Conservation (phyloP, 192 early-diverging fungal species). For the Coemansia sp. region DNA sequence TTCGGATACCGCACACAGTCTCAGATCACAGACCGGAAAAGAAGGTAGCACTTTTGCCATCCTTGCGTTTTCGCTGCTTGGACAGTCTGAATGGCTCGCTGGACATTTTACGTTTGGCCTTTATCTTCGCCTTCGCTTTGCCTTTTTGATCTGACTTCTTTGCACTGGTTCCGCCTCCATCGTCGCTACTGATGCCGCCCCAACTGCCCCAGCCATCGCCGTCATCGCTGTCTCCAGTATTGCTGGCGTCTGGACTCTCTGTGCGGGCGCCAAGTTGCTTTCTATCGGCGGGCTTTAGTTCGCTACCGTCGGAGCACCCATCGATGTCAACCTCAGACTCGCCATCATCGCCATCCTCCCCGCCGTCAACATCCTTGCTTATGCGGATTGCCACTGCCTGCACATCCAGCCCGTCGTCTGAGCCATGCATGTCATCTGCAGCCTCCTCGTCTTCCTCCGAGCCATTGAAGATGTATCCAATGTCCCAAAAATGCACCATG, state of each 20-base stretch:
- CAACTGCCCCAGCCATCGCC: slow-evolving; percentile 43
- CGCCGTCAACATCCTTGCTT: slow-evolving; percentile 34
- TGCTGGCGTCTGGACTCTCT: not conserved
- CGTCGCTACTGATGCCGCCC: slow-evolving; percentile 17
- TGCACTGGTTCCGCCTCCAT: not conserved
- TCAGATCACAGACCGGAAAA: slow-evolving; percentile 24
- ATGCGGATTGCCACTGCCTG: slow-evolving; percentile 48
- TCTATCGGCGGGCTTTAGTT: slow-evolving; percentile 16
- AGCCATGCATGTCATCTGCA: not conserved
- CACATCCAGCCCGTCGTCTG: slow-evolving; percentile 23
- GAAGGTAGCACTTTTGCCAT: slow-evolving; percentile 26
- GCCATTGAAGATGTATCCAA: slow-evolving; percentile 61
- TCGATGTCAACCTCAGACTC: slow-evolving; percentile 46
- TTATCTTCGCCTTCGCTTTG: slow-evolving; percentile 13
- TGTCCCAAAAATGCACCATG: slow-evolving; percentile 86
- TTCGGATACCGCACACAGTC: not conserved
- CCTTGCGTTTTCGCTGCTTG: slow-evolving; percentile 16
- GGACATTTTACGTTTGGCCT: slow-evolving; percentile 31
- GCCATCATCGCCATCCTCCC: slow-evolving; percentile 4
- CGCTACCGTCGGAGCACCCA: slow-evolving; percentile 39
- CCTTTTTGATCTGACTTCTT: slow-evolving; percentile 3
- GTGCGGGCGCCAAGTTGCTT: not conserved
- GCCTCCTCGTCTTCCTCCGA: slow-evolving; percentile 34
- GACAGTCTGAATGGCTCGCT: slow-evolving; percentile 14
- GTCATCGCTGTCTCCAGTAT: slow-evolving; percentile 6